phyloP scores from a whole-genome alignment of 495 filamentous ascomycete genomes.

The Parathielavia appendiculata region DNA sequence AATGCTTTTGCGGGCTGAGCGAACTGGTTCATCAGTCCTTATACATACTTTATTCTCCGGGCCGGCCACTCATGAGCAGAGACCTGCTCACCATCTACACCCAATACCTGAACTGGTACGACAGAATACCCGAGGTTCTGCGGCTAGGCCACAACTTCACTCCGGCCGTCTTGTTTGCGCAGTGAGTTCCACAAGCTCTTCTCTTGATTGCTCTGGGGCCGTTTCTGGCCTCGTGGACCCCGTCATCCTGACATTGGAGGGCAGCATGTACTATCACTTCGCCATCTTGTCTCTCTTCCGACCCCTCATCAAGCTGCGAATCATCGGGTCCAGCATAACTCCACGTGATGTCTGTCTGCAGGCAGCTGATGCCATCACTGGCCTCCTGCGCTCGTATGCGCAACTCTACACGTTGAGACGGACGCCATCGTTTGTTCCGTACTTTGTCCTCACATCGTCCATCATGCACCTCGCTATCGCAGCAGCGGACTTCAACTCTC shows the following conservation, averaged over 20 bases:
- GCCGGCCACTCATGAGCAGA: conserved; percentile 51
- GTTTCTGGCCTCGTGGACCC: not conserved
- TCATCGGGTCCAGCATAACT: conserved; percentile 51
- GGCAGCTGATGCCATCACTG: conserved; percentile 57
- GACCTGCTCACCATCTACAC: conserved; percentile 53
- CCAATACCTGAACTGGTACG: conserved; percentile 59
- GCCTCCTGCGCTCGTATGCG: conserved; percentile 52
- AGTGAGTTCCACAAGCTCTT: conserved; percentile 45
- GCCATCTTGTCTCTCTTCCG: conserved; percentile 60
- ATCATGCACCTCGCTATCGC: conserved; percentile 56
- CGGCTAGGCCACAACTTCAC: conserved; percentile 54
- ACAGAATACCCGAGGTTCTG: conserved; percentile 53
- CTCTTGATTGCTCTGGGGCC: not conserved
- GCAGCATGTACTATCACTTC: conserved; percentile 62
- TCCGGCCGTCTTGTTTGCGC: conserved; percentile 56
- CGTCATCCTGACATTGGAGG: not conserved
- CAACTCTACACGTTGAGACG: conserved; percentile 54
- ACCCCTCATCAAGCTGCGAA: conserved; percentile 57
- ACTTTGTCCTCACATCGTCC: conserved; percentile 53
- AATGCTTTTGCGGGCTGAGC: conserved; percentile 59
- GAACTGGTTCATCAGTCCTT: conserved; percentile 62
- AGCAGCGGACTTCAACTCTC: conserved; percentile 23
- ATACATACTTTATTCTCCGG: conserved; percentile 59
- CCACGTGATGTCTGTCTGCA: conserved; percentile 60
- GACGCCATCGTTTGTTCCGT: conserved; percentile 54